Base-by-base conservation (phyloP, 768 basidiomycete species). In the Mycena leptocephala region DNA sequence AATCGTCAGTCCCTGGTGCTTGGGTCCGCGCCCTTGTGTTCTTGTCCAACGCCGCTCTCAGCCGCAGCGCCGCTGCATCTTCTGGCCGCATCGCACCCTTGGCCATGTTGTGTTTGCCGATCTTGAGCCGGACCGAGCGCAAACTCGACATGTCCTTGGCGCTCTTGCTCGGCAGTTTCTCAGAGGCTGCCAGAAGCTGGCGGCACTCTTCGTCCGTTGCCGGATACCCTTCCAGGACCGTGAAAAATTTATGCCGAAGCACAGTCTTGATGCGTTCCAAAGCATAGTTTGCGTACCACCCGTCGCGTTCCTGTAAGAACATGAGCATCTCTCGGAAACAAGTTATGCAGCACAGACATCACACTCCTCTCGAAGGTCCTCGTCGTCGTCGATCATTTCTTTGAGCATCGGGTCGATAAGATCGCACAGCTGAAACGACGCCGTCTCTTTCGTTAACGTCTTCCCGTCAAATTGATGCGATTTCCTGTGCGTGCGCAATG, bases 341-440 rank as follows among this genome's bases (percentile, higher is more conserved):
- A n/a, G n/a, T 16, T 37, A 43, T 1, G 30, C 22, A 35, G 10
- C 8, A 87, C 95, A 79, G 75, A 97, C 97, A 81, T 96, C 88
- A 82, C 95, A 96, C 16, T 83, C 87, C 75, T 95, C 93, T 39
- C 93, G 91, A 22, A 95, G 85, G 56, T 92, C 93, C 20, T 92
- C 89, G 6, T 92, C 88, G 72, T 94, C 92, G 75, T 94, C 90
- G 65, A 99, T 95, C 91, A 97, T 94, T 43, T 88, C 88, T 78
- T 92, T 92, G 61, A 98, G 84, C 90, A 97, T 94, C 8, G 93
- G 92, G 82, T 99, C 98, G 9, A 89, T 85, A 77, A 99, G 95
- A 83, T 99, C 98, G 83, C 95, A 95, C 8, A 99, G 88, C 83
- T 99, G 98, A 86, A 96, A 99, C 22, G 96, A 95, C 1, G 96